Evolutionary conservation across 2,329 filamentous ascomycete species (phyloP).

Genomic region (Chalara sp.): DNA sequence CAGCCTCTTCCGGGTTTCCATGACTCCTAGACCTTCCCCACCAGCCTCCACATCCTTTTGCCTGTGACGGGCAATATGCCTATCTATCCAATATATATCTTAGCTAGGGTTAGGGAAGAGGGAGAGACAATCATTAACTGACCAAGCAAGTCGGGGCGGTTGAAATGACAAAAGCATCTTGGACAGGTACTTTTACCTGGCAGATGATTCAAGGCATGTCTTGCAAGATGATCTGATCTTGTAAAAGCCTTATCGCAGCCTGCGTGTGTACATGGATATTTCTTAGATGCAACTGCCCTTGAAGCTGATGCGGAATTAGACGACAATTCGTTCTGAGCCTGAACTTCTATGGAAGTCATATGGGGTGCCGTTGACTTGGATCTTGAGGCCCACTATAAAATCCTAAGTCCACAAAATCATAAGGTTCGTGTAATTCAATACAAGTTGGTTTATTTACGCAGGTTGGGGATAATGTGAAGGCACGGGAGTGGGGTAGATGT

Average conservation of each 20-base stretch:
- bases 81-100: constrained; percentile 47
- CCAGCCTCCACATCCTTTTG: constrained; percentile 50
- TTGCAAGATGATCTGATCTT: constrained; percentile 49
- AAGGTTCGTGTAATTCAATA: no score
- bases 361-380: no score
- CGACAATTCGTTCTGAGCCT: no score
- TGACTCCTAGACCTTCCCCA: constrained; percentile 39
- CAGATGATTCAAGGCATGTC: constrained; percentile 50
- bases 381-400: no score
- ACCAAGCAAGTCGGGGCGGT: constrained; percentile 19
- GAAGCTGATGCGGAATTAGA: no score
- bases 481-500: no score
- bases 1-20: constrained; percentile 48
- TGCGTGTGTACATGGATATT: constrained; percentile 35
- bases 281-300: constrained; percentile 8
- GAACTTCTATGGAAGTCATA: no score
- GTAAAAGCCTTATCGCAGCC: constrained; percentile 48
- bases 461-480: no score
- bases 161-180: constrained; percentile 34
- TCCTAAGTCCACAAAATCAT: no score
- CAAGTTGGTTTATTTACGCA: no score
- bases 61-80: constrained; percentile 48
- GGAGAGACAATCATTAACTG: constrained; percentile 30
- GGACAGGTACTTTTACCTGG: constrained; percentile 45
- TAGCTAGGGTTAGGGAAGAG: not conserved